A percentile compares a stretch with the other conserved stretches of the same genome.
These are phyloP conservation scores for Epichloe hybrida DNA, from an alignment of 2,329 filamentous ascomycete genomes.

Conservation along the genomic window DNA sequence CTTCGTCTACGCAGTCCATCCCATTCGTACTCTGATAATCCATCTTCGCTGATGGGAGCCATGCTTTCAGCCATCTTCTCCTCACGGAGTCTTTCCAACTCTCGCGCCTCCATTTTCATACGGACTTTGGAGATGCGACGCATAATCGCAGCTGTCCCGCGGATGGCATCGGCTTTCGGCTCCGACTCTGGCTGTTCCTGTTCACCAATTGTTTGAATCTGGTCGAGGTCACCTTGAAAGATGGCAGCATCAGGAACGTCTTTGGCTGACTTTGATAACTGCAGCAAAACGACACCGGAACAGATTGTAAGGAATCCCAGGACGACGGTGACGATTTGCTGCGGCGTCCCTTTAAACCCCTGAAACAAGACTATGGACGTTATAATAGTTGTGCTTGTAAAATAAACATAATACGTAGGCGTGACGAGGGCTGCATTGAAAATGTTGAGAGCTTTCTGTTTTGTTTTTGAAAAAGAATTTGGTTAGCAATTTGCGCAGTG, in stretches of 20 bases:
- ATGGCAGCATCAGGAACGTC: conserved; percentile 90
- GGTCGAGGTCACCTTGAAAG: conserved; percentile 84
- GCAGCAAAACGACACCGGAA: conserved; percentile 77
- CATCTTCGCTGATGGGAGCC: conserved; percentile 64
- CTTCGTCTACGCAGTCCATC: conserved; percentile 72
- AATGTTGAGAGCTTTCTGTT: conserved; percentile 89
- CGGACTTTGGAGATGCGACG: conserved; percentile 65
- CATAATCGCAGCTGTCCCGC: conserved; percentile 78
- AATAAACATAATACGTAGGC: conserved; percentile 97
- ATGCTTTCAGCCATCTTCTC: conserved; percentile 62
- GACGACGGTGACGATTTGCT: conserved; percentile 75
- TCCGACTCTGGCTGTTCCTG: conserved; percentile 94
- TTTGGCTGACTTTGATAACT: conserved; percentile 96
- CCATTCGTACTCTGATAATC: conserved; percentile 62
- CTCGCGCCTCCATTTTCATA: conserved; percentile 65
- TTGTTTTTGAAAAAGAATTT: not conserved
- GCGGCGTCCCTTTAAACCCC: conserved; percentile 77
- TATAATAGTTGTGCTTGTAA: conserved; percentile 89
- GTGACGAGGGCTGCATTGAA: conserved; percentile 96
- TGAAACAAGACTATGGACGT: conserved; percentile 86
- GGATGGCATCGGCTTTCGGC: conserved; percentile 90
- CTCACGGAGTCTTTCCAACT: conserved; percentile 64
- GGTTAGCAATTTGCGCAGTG: not conserved
- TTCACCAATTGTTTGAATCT: conserved; percentile 88
- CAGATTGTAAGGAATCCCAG: conserved; percentile 93